Percentiles rank a stretch among this genome's conserved stretches.
Evolutionary conservation across 2,329 filamentous ascomycete genomes (phyloP).

Genomic region (Clonostachys solani): DNA sequence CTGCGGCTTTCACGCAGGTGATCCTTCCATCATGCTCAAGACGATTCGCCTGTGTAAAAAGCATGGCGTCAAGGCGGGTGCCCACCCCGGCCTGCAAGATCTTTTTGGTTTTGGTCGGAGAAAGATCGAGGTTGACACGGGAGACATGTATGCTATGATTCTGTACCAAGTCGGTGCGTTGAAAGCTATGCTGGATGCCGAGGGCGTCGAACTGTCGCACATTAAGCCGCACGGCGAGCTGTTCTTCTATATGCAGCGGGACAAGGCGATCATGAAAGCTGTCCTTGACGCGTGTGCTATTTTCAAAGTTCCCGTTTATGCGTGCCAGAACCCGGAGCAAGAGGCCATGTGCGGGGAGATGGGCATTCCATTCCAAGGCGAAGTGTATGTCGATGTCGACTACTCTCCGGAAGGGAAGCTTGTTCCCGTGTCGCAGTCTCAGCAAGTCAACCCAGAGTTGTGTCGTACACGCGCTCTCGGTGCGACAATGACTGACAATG

Average conservation of each 20-base stretch:
- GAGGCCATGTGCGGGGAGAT: neutral
- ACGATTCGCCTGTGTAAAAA: conserved; percentile 55
- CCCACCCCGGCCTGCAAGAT: conserved; percentile 61
- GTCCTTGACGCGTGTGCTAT: no score
- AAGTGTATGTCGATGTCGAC: conserved; percentile 3
- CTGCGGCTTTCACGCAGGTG: conserved; percentile 56
- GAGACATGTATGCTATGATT: conserved; percentile 52
- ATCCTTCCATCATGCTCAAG: conserved; percentile 60
- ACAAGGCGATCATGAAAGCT: conserved; percentile 6
- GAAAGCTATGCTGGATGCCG: conserved; percentile 52
- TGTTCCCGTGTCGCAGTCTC: neutral
- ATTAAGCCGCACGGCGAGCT: conserved; percentile 60
- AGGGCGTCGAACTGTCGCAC: conserved; percentile 52
- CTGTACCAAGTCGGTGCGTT: conserved; percentile 62
- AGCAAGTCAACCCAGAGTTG: no score
- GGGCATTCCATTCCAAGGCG: conserved; percentile 1
- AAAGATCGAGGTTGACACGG: conserved; percentile 53
- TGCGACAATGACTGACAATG: neutral
- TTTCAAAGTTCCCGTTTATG: conserved; percentile 1
- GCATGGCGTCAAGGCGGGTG: conserved; percentile 33
- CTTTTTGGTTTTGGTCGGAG: conserved; percentile 61
- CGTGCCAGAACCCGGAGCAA: neutral
- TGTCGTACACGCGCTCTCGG: neutral
- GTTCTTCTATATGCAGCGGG: conserved; percentile 32
- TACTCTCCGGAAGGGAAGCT: conserved; percentile 1